These are phyloP conservation scores for Arthrobotrys megalospora DNA, from an alignment of 2,329 filamentous ascomycete genomes.

Conservation along the genomic window DNA sequence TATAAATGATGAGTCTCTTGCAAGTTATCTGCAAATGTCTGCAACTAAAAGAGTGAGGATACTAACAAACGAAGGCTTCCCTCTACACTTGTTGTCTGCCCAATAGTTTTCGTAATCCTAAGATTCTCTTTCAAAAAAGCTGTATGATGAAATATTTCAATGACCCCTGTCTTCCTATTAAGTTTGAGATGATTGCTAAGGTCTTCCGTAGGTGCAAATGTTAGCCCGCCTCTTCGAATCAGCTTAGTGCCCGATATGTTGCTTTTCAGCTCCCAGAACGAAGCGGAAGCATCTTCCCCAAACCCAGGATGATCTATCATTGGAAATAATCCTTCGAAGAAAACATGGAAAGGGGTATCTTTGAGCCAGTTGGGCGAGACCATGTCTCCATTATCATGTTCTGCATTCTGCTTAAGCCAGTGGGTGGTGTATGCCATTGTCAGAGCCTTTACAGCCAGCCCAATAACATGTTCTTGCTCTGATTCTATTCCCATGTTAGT, in stretches of 20 bases:
- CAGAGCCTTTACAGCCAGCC: slow-evolving; percentile 63
- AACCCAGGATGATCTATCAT: slow-evolving; percentile 62
- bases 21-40: not conserved
- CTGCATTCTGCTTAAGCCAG: slow-evolving; percentile 57
- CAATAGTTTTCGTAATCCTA: slow-evolving; percentile 46
- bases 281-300: slow-evolving; percentile 50
- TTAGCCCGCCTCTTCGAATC: slow-evolving; percentile 63
- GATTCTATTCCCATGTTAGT: slow-evolving; percentile 32
- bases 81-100: slow-evolving; percentile 35
- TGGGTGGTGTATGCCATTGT: slow-evolving; percentile 64
- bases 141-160: slow-evolving; percentile 66
- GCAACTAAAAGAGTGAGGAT: not conserved
- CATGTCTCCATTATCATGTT: slow-evolving; percentile 63
- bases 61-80: slow-evolving; percentile 38
- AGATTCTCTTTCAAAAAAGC: slow-evolving; percentile 65
- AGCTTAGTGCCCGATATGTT: slow-evolving; percentile 63
- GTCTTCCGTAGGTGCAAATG: slow-evolving; percentile 64
- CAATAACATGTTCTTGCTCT: slow-evolving; percentile 63
- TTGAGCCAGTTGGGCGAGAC: slow-evolving; percentile 62
- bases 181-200: slow-evolving; percentile 65
- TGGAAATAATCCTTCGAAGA: slow-evolving; percentile 62
- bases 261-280: slow-evolving; percentile 60
- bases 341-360: slow-evolving; percentile 62
- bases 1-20: not conserved
- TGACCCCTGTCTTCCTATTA: slow-evolving; percentile 63